Evolutionary conservation across 306 rosid genomes (phyloP).

Genomic region (Gastrolobium bilobum): DNA sequence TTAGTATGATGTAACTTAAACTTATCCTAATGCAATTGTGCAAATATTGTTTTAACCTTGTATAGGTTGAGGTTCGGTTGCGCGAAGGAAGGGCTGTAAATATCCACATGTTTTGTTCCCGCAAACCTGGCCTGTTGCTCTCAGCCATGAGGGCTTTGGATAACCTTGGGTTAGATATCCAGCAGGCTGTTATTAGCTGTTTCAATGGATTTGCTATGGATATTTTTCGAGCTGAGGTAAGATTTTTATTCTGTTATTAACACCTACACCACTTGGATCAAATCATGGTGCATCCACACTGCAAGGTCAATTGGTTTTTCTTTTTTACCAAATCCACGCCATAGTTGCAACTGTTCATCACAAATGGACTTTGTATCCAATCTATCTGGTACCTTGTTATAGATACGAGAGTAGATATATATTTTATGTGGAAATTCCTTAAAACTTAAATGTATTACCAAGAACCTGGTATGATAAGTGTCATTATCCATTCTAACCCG

Average conservation of each 20-base stretch:
- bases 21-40: slow-evolving; percentile 10
- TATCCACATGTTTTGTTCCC: slow-evolving; percentile 90
- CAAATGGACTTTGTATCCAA: neutral
- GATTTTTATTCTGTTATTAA: slow-evolving; percentile 43
- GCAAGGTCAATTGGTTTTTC: neutral
- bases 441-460: neutral
- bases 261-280: slow-evolving; percentile 15
- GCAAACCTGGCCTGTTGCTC: slow-evolving; percentile 86
- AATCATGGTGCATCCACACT: slow-evolving; percentile 1
- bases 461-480: neutral
- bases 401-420: neutral
- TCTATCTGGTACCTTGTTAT: neutral
- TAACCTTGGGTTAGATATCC: slow-evolving; percentile 84
- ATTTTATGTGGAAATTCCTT: slow-evolving; percentile 1
- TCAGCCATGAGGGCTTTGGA: slow-evolving; percentile 94
- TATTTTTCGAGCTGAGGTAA: slow-evolving; percentile 91
- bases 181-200: slow-evolving; percentile 96
- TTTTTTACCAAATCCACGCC: neutral
- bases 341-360: neutral
- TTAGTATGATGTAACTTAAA: neutral
- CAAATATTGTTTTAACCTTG: slow-evolving; percentile 9
- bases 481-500: neutral
- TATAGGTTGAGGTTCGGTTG: slow-evolving; percentile 82
- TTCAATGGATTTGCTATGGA: slow-evolving; percentile 97
- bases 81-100: slow-evolving; percentile 92